Percentiles rank a stretch among this genome's conserved stretches.
These are phyloP conservation scores for Pseudogymnoascus sp. DNA, from an alignment of 2,329 filamentous ascomycete species.

Conservation along the genomic window DNA sequence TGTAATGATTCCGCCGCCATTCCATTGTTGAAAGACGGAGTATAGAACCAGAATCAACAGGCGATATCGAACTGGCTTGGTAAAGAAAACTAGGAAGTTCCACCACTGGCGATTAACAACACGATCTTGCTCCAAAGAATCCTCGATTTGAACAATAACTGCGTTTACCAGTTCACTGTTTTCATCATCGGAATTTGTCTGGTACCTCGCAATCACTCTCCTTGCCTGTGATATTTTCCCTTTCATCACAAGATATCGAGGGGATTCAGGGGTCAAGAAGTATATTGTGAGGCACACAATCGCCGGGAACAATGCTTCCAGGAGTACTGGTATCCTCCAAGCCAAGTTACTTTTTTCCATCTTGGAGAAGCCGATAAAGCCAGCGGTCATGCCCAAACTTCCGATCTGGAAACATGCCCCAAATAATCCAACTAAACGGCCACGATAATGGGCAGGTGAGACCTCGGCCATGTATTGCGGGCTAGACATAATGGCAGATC, in stretches of 20 bases:
- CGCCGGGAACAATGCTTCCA: constrained; percentile 35
- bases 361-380: constrained; percentile 34
- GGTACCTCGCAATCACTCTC: constrained; percentile 1
- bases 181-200: constrained; percentile 26
- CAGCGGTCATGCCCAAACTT: constrained; percentile 32
- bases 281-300: constrained; percentile 22
- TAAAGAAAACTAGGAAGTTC: constrained; percentile 42
- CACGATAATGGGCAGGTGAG: constrained; percentile 22
- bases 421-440: constrained; percentile 40
- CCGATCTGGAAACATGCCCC: constrained; percentile 41
- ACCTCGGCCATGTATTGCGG: constrained; percentile 29
- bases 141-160: constrained; percentile 26
- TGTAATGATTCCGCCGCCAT: constrained; percentile 39
- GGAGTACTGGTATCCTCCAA: constrained; percentile 27
- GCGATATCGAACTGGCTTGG: constrained; percentile 36
- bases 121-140: constrained; percentile 22
- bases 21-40: constrained; percentile 41
- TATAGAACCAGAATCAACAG: constrained; percentile 39
- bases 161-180: constrained; percentile 20
- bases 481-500: constrained; percentile 21
- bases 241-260: constrained; percentile 11
- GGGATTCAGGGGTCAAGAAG: constrained; percentile 18
- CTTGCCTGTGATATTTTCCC: constrained; percentile 22
- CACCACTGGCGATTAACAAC: constrained; percentile 34
- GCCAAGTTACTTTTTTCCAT: constrained; percentile 24